Evolutionary conservation across 306 rosid genomes (phyloP).

Genomic region (Abrus pulchellus): DNA sequence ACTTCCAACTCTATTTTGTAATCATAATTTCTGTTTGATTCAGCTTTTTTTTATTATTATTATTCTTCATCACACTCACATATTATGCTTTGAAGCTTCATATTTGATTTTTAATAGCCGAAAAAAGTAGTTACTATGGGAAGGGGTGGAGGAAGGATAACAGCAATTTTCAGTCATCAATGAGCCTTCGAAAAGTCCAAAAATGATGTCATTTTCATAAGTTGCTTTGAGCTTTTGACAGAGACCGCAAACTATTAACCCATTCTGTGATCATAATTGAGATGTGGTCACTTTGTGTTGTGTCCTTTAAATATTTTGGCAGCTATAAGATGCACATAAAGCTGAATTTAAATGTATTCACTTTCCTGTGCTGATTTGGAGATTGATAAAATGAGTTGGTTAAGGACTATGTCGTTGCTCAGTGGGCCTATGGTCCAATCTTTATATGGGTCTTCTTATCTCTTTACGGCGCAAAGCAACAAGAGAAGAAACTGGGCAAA

Average conservation of each 20-base stretch:
- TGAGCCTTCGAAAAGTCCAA: slow-evolving; percentile 38
- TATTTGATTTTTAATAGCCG: not conserved
- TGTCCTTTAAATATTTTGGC: slow-evolving; percentile 30
- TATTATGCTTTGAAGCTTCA: not conserved
- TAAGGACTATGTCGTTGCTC: not conserved
- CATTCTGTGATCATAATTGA: slow-evolving; percentile 47
- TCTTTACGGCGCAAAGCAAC: slow-evolving; percentile 8
- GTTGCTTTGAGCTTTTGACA: slow-evolving; percentile 49
- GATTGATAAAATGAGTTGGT: slow-evolving; percentile 25
- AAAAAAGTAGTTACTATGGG: not conserved
- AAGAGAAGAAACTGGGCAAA: not conserved
- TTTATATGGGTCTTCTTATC: not conserved
- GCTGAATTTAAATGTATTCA: slow-evolving; percentile 40
- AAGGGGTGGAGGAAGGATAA: slow-evolving; percentile 21
- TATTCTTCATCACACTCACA: not conserved
- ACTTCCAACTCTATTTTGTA: not conserved
- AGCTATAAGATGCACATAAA: slow-evolving; percentile 35
- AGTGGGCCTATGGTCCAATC: slow-evolving; percentile 32
- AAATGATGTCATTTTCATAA: slow-evolving; percentile 49
- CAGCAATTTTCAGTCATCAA: slow-evolving; percentile 41
- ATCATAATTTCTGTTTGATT: too few species aligned
- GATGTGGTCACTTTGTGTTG: slow-evolving; percentile 48
- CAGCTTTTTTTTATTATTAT: not conserved
- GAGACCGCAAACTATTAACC: slow-evolving; percentile 39
- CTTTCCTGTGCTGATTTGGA: slow-evolving; percentile 43